Evolutionary conservation across 768 basidiomycete species (phyloP).

Genomic region (Fomitopsis serialis): DNA sequence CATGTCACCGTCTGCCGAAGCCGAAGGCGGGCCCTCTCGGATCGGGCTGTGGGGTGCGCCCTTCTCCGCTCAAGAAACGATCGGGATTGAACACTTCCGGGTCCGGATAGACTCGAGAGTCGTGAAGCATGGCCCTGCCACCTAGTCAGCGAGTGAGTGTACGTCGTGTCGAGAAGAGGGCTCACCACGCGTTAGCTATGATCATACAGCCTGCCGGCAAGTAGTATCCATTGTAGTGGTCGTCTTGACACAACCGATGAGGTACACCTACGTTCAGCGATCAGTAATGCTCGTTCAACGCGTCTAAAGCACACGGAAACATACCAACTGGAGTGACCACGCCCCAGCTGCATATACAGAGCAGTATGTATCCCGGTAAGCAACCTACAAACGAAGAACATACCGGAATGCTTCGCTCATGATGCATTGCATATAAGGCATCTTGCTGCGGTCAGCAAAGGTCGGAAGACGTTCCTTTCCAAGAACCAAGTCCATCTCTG

Average conservation of each 20-base stretch:
- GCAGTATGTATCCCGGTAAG: not conserved
- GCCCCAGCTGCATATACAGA: constrained; percentile 24
- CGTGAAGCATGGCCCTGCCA: constrained; percentile 9
- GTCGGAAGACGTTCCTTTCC: constrained; percentile 3
- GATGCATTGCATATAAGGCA: constrained; percentile 3
- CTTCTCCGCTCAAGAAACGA: not conserved
- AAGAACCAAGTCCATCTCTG: constrained; percentile 1
- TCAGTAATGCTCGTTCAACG: not conserved
- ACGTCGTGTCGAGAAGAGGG: not conserved
- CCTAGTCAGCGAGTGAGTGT: not conserved
- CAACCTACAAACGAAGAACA: not conserved
- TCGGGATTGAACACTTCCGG: constrained; percentile 6
- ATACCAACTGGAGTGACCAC: not conserved
- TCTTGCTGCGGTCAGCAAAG: not conserved
- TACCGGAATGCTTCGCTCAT: constrained; percentile 4
- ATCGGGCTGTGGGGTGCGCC: not conserved
- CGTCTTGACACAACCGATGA: constrained; percentile 6
- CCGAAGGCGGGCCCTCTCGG: constrained; percentile 7
- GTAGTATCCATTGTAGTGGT: constrained; percentile 2
- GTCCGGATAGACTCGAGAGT: constrained; percentile 6
- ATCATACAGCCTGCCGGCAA: constrained; percentile 6
- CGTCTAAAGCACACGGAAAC: not conserved
- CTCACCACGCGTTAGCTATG: constrained; percentile 9
- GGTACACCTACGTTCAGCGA: constrained; percentile 14
- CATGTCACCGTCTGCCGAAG: constrained; percentile 11